Base-by-base conservation (phyloP, 2,329 filamentous ascomycete species). In the Metarhizium guizhouense region DNA sequence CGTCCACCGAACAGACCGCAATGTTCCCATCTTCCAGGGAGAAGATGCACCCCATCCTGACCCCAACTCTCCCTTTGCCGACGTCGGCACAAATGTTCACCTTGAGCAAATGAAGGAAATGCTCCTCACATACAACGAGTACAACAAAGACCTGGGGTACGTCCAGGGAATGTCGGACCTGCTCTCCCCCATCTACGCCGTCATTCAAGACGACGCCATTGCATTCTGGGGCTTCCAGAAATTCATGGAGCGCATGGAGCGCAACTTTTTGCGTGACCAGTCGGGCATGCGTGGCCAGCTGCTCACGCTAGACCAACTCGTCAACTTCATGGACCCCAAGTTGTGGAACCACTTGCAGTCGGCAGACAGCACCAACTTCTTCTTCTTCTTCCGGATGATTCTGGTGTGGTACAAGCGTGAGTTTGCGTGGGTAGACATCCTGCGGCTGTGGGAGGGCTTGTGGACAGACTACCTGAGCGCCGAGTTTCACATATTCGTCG, bases 341-440 rank as follows among this genome's bases (percentile, higher is more conserved):
- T 83, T 99, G 7, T 97, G 96, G 72, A 79, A 88, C 2, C 94
- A 99, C 64, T 82, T 99, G 0, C 84, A 95, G 69, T 85, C 82
- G 16, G 89, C 92, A 20, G 95, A 99, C 65, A 95, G 88, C 65
- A 99, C 94, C 29, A 99, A 99, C 70, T 99, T 99, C 72, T 99
- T 99, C 74, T 99, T 99, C 77, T 97, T 99, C 77, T 99, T 97
- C 82, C 88, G 94, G 58, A 97, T 97, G 94, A 79, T 99, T 38
- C 79, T 99, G 1, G 94, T 99, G 10, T 99, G 94, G 94, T 99
- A 94, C 72, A 99, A 99, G 76, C 87, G 94, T 51, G 94, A 99
- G 71, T 99, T 99, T 64, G 81, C 84, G 62, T 99, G 93, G 90
- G 70, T 80, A 51, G 91, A 97, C 65, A 84, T 96, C 11, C 75